A percentile compares a stretch with the other conserved stretches of the same genome.
These are phyloP conservation scores for Saccharomycopsis capsularis DNA, from an alignment of 805 yeast genomes.

Conservation along the genomic window DNA sequence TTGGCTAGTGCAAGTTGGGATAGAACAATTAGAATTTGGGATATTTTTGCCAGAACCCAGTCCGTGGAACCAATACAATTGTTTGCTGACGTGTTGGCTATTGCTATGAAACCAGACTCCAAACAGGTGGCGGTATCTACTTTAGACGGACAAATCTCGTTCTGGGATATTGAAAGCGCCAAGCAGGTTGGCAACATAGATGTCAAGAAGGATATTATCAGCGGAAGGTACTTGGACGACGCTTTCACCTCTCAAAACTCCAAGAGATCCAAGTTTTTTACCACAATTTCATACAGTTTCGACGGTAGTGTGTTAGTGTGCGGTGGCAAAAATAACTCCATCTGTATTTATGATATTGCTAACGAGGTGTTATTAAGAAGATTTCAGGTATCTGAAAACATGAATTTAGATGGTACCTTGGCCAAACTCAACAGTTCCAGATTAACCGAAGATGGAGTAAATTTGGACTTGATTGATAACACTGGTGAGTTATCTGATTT, in stretches of 20 bases:
- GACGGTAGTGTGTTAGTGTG: slow-evolving; percentile 87
- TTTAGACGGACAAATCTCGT: slow-evolving; percentile 76
- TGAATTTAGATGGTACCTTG: slow-evolving; percentile 85
- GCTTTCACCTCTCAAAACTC: slow-evolving; percentile 76
- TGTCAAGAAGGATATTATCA: slow-evolving; percentile 76
- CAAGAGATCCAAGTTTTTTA: slow-evolving; percentile 75
- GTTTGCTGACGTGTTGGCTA: slow-evolving; percentile 72
- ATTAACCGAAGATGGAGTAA: slow-evolving; percentile 75
- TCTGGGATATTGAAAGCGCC: slow-evolving; percentile 79
- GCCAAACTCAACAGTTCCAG: slow-evolving; percentile 70
- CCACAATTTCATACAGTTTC: slow-evolving; percentile 74
- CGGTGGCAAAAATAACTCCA: slow-evolving; percentile 87
- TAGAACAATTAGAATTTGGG: slow-evolving; percentile 89
- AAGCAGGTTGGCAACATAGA: slow-evolving; percentile 79
- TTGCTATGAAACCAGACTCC: slow-evolving; percentile 89
- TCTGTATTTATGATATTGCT: slow-evolving; percentile 84
- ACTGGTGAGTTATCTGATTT: slow-evolving; percentile 81
- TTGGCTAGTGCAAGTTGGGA: slow-evolving; percentile 97
- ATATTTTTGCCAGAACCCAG: slow-evolving; percentile 78
- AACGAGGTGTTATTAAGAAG: slow-evolving; percentile 80
- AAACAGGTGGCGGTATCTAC: slow-evolving; percentile 83
- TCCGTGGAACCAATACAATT: slow-evolving; percentile 87
- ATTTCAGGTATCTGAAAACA: slow-evolving; percentile 80
- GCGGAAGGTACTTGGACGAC: slow-evolving; percentile 79
- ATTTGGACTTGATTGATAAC: slow-evolving; percentile 66